Conservation (phyloP, 1,139 yeast species). For the Trichomonascaceae sp. region DNA sequence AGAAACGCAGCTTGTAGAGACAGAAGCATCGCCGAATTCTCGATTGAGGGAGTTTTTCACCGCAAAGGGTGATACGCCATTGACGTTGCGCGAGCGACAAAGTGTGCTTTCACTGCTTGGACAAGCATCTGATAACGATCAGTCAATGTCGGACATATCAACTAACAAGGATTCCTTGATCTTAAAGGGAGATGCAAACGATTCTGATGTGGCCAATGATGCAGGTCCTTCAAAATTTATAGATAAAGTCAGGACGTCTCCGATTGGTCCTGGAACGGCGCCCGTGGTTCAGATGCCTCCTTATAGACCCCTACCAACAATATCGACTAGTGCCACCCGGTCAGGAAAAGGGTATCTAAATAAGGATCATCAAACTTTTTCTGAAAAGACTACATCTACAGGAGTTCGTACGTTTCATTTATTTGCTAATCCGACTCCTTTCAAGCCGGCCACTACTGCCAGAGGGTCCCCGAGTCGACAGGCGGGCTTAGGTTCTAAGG, state of each 20-base stretch:
- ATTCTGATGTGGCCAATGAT: background rate
- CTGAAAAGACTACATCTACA: background rate
- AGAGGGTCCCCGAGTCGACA: background rate
- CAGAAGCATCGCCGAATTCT: conserved; percentile 40
- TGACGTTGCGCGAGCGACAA: conserved; percentile 72
- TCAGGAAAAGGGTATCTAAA: background rate
- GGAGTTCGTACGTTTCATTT: background rate
- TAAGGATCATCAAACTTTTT: background rate
- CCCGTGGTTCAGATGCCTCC: background rate
- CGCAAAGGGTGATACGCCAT: conserved; percentile 66
- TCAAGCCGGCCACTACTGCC: background rate
- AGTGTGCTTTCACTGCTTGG: conserved; percentile 64
- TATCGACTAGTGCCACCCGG: background rate
- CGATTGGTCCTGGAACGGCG: background rate
- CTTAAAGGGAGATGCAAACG: background rate
- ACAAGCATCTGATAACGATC: conserved; percentile 35
- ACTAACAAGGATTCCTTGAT: background rate
- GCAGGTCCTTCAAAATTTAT: background rate
- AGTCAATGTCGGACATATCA: conserved; percentile 15
- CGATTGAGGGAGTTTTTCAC: conserved; percentile 67
- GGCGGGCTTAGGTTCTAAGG: background rate
- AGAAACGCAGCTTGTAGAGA: background rate
- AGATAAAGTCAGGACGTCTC: background rate
- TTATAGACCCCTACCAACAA: background rate
- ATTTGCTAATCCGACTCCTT: background rate